Percentiles rank a stretch among this genome's conserved stretches.
Conservation (phyloP, 2,329 filamentous ascomycete species). For the Talaromyces sp. region DNA sequence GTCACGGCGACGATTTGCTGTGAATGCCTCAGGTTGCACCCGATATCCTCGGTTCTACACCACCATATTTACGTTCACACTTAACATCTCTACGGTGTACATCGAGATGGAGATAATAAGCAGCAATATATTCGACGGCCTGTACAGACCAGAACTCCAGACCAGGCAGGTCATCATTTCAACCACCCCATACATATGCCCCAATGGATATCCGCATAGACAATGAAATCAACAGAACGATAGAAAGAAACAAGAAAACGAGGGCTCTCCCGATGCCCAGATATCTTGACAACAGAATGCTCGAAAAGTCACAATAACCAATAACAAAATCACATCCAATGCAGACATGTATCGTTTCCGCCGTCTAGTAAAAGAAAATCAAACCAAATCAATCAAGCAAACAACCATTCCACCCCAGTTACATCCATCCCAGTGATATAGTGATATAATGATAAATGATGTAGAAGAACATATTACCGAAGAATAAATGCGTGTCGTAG, state of each 20-base stretch:
- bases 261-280: slow-evolving; percentile 17
- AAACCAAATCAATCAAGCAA: slow-evolving; percentile 24
- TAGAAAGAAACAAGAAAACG: slow-evolving; percentile 25
- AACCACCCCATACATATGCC: slow-evolving; percentile 32
- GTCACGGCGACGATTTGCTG: slow-evolving; percentile 16
- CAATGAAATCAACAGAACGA: slow-evolving; percentile 24
- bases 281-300: slow-evolving; percentile 24
- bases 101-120: not conserved
- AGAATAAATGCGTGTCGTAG: slow-evolving; percentile 26
- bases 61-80: not conserved
- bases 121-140: slow-evolving; percentile 9
- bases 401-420: slow-evolving; percentile 37
- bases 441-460: slow-evolving; percentile 15
- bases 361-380: slow-evolving; percentile 36
- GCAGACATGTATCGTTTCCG: slow-evolving; percentile 48
- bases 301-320: not conserved
- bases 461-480: slow-evolving; percentile 26
- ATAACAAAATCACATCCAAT: slow-evolving; percentile 36
- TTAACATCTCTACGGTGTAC: not conserved
- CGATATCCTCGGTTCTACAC: slow-evolving; percentile 4
- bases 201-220: slow-evolving; percentile 27
- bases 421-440: slow-evolving; percentile 26
- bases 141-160: slow-evolving; percentile 17
- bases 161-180: slow-evolving; percentile 16
- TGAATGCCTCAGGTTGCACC: slow-evolving; percentile 1